Conservation (phyloP, 306 rosid genomes). For the Cotoneaster glaucophyllus region DNA sequence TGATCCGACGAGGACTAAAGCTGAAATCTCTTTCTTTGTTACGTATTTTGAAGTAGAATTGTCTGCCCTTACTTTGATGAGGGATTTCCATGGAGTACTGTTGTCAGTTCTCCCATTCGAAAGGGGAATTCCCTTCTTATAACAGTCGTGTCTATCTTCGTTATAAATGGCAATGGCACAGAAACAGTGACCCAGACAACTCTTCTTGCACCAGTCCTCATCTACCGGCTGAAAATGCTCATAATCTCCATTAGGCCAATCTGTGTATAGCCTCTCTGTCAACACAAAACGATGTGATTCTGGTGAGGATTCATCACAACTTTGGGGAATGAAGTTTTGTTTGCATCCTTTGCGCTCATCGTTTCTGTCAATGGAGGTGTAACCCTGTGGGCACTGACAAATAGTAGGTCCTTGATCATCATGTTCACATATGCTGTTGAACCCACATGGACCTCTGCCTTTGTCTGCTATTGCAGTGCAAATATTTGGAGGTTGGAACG, state of each 20-base stretch:
- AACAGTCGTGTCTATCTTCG: neutral
- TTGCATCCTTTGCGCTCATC: conserved; percentile 35
- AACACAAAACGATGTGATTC: conserved; percentile 19
- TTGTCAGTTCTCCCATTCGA: conserved; percentile 2
- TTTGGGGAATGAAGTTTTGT: conserved; percentile 27
- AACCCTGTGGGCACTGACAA: conserved; percentile 25
- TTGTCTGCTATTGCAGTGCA: neutral
- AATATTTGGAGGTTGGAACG: neutral
- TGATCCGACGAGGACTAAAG: conserved; percentile 5
- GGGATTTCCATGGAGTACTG: neutral
- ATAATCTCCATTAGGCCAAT: conserved; percentile 15
- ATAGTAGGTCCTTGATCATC: conserved; percentile 9
- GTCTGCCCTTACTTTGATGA: conserved; percentile 9
- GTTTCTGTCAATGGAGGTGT: conserved; percentile 21
- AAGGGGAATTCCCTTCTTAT: conserved; percentile 22
- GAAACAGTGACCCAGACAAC: conserved; percentile 39
- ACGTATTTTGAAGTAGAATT: neutral
- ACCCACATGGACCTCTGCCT: neutral
- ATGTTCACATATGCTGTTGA: conserved; percentile 19
- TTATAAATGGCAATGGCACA: conserved; percentile 27
- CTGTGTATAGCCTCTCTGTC: neutral
- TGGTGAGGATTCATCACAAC: conserved; percentile 20
- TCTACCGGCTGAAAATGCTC: neutral
- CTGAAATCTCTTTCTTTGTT: neutral
- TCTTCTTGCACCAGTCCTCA: conserved; percentile 26